Base-by-base conservation (phyloP, 306 rosid genomes). In the Trifolium pratense region DNA sequence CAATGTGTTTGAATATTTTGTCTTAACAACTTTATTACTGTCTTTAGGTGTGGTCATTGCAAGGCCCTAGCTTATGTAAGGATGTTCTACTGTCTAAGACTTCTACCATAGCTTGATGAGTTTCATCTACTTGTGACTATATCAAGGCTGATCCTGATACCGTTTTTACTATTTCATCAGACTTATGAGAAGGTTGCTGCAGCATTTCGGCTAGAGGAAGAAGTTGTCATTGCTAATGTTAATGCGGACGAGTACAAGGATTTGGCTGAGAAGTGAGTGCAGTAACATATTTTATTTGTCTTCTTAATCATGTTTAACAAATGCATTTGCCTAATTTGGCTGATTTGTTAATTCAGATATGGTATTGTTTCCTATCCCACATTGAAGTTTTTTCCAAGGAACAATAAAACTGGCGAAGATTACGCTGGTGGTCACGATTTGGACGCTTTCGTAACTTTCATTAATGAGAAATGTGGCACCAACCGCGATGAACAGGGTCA, bases 41-140 rank as follows among this genome's bases (percentile, higher is more conserved):
- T 67, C 34, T 89, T 80, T 78, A 94, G 98, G 98, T 94, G 98
- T 74, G 92, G 96, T 78, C 98, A 94, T 74, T 94, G 98, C 90
- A 89, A 94, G 83, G 75, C 82, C 73, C 95, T 94, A 83, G 96
- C 97, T 79, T 84, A 93, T 40, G 97, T 94, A 88, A 87, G 95
- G n/a, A 73, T 55, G 6, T 62, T 80, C 34, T 66, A 13, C 26
- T 42, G 21, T 69, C 80, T 65, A 63, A 25, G 36, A 39, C 18
- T 73, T 43, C 78, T 67, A 18, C 9, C 11, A 40, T 76, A 49
- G 51, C 25, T 65, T 45, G 26, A 45, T 34, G 23, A 32, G 37
- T 42, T 67, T 51, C 29, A 5, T 66, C 48, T 80, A 10, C 68
- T 26, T 48, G 71, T 60, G 58, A 74, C 15, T 29, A 48, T 29